A percentile compares a stretch with the other conserved stretches of the same genome.
Evolutionary conservation across 177 flowering plant species (phyloP).

Genomic region (Vitis hybrid): DNA sequence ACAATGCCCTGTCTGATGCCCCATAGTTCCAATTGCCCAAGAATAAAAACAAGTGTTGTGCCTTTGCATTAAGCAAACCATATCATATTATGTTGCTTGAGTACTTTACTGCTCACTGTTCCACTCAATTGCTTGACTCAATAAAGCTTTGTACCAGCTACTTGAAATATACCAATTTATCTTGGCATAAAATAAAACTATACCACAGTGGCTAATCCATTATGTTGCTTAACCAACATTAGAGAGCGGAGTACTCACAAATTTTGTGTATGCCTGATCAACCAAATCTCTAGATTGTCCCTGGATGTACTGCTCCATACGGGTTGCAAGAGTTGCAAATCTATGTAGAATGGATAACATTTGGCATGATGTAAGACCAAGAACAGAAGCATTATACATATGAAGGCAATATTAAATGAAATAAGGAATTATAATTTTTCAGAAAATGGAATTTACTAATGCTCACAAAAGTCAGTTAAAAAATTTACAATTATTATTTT

Average conservation of each 20-base stretch:
- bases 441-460: background rate
- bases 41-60: too few relatives aligned
- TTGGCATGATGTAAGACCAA: background rate
- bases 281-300: conserved; percentile 99
- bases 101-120: too few relatives aligned
- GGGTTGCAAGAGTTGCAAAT: conserved; percentile 95
- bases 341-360: conserved; percentile 26
- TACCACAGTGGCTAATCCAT: background rate
- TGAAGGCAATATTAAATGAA: background rate
- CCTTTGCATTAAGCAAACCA: too few relatives aligned
- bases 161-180: too few relatives aligned
- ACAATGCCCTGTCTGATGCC: too few relatives aligned
- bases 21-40: too few relatives aligned
- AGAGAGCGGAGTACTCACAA: conserved; percentile 57
- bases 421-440: too few relatives aligned
- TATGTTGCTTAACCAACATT: background rate
- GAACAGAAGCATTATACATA: background rate
- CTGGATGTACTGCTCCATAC: conserved; percentile 99
- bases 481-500: too few relatives aligned
- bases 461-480: background rate
- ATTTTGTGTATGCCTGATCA: conserved; percentile 94
- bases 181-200: background rate
- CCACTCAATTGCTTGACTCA: too few relatives aligned
- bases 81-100: too few relatives aligned
- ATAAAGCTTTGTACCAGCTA: too few relatives aligned